Evolutionary conservation across 306 rosid species (phyloP), one percentile per base, ranked within the genome.

Genomic region (Myrica gale): DNA sequence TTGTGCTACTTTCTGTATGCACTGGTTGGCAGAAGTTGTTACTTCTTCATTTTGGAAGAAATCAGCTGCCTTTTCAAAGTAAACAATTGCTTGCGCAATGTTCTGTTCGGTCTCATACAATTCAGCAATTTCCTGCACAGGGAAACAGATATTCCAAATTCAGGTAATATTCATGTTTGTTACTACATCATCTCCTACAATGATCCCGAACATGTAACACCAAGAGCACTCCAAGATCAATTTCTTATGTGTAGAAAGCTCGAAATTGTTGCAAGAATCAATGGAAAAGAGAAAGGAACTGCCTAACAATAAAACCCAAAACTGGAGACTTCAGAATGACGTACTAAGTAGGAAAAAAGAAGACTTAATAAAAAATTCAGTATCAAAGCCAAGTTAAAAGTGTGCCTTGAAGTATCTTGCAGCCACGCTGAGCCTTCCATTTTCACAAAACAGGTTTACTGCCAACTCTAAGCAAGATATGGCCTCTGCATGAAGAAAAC

Each of bases 391-490:
- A 2, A 32, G 37, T 32, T 32, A 2, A 32, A 32, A 32, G 37
- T 85, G 53, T 15, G 89, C 99, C 98, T 95, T 95, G 63, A 82
- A 88, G 80, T 87, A 90, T 80, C 97, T 92, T 52, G 98, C 99
- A 78, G 99, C 97, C 99, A 95, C 90, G 71, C 85, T 90, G 76
- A 95, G 96, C 87, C 98, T 87, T 82, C 99, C 99, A 92, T 92
- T 95, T 51, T 95, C 97, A 89, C 99, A 95, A 69, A 89, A 68
- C 79, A 90, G 82, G 86, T 85, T 86, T 60, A 95, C 91, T 32
- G 93, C 97, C 70, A 83, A 81, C 79, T 87, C 39, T 57, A 57
- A 57, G 63, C 63, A 57, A 9, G 63, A 57, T 57, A 57, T 57
- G 63, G 63, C 63, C 63, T 48, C 53, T 48, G 53, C 53, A 48